Evolutionary conservation across 805 yeast genomes (phyloP).

Genomic region (Diddensiella santjacobensis): DNA sequence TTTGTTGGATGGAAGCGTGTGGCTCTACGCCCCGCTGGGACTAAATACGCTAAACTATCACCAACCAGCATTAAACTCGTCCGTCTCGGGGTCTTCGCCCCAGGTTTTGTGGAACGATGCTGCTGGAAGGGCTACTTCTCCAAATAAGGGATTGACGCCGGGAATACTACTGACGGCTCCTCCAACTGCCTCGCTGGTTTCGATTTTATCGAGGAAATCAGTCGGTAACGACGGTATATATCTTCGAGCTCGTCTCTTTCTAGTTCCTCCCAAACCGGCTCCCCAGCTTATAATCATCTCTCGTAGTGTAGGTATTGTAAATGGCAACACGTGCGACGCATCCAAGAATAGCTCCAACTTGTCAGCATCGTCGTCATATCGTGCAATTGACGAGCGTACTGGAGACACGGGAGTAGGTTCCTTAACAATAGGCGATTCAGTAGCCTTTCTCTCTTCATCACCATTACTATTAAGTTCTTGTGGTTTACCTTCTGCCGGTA

Average conservation of each 20-base stretch:
- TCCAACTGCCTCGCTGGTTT: constrained; percentile 37
- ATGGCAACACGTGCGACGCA: constrained; percentile 38
- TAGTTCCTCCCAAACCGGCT: constrained; percentile 63
- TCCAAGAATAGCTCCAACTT: constrained; percentile 32
- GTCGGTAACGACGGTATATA: constrained; percentile 73
- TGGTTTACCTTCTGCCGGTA: background rate
- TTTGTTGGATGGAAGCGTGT: background rate
- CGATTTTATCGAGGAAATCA: constrained; percentile 66
- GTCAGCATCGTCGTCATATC: constrained; percentile 19
- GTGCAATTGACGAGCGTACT: constrained; percentile 8
- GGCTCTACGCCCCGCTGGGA: background rate
- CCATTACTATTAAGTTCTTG: background rate
- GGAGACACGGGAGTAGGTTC: background rate
- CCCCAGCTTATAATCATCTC: constrained; percentile 78
- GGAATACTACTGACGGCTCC: constrained; percentile 6
- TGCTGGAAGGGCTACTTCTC: constrained; percentile 22
- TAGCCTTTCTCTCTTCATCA: constrained; percentile 5
- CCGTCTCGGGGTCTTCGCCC: constrained; percentile 25
- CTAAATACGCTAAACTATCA: constrained; percentile 1
- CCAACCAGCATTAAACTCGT: constrained; percentile 21
- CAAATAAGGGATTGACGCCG: constrained; percentile 16
- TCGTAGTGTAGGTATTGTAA: constrained; percentile 65
- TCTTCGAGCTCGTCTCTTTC: constrained; percentile 48
- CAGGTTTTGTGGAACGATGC: constrained; percentile 27
- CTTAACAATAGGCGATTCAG: constrained; percentile 5